Evolutionary conservation across 495 filamentous ascomycete genomes (phyloP), one percentile per base, ranked within the genome.

Genomic region (Massariosphaeria phaeospora): DNA sequence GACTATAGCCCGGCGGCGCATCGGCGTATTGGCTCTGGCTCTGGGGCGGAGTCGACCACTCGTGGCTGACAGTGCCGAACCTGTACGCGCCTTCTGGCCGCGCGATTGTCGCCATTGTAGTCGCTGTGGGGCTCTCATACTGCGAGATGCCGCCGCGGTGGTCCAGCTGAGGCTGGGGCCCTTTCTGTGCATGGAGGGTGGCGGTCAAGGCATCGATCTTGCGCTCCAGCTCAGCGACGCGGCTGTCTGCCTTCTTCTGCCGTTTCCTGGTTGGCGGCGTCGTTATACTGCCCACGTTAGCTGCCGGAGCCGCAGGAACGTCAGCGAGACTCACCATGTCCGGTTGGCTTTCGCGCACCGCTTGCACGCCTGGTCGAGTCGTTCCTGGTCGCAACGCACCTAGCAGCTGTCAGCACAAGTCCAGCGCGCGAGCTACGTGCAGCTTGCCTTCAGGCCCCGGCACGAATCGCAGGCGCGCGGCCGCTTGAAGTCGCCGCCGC

Each of bases 391-490:
- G 70, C 91, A 97, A 23, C 86, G 82, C 17, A 96, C 91, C 65
- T 62, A 20, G 25, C 25, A 15, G 13, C 15, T 23, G 47, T 56
- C 29, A 61, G 50, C 40, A 46, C 13, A 36, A 12, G 23, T 10
- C 34, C 13, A 41, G 20, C 20, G 8, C 18, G 35, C 7, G 31
- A 44, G 12, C 5, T 12, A 21, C 1, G 9, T 5, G 70, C 88
- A 95, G 23, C 86, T 79, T 23, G 95, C 91, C 65, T 98, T 98
- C 40, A 96, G 73, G 26, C 83, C 81, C 38, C 93, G 84, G 68
- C 91, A 98, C 9, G 87, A 83, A 66, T 96, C 93, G 69, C 91
- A 98, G 13, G 91, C 91, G n/a, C 90, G 84, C 1, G 85, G 79
- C 30, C 89, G 83, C 69, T 91, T 91, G 31, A 79, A 68, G 46